Evolutionary conservation across 805 yeast species (phyloP), one percentile per base, ranked within the genome.

Genomic region (Hyphopichia homilentoma): DNA sequence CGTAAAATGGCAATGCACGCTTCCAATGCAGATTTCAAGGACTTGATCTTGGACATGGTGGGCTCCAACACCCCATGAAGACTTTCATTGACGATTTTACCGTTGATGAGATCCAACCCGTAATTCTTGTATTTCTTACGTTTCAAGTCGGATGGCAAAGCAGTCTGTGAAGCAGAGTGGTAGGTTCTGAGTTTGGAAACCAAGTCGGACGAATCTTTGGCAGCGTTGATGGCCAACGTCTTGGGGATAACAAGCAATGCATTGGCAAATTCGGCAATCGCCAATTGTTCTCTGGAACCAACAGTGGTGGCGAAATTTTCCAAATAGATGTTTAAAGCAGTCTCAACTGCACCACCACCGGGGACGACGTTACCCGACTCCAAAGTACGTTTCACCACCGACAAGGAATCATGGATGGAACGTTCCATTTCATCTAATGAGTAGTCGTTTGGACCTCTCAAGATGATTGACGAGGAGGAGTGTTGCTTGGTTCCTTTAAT

Each of bases 291-390:
- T 53, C 98, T 79, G 13, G 96, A 86, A 3, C 97, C 97, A 32
- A 93, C 90, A 1, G 97, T 88, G 6, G 97, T 93, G 30, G 98
- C 98, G 61, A 93, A 93, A 58, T 86, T 90, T 61, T 93, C 98
- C 57, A 93, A 70, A 59, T 86, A 93, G 33, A 93, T 88, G 66
- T 88, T 89, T 54, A 93, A 73, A 2, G 97, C 97, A 32, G 95
- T 75, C 65, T 93, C 99, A 21, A 93, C 98, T n/a, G 95, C 94
- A 40, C 99, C 99, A 44, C 99, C 99, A 40, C 99, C 99, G 26
- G 98, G 97, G 5, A 93, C 98, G 36, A 94, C 89, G 45, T 75
- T 65, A 14, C 97, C 97, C 51, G 90, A 79, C 62, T 93, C 98
- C 45, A 94, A 73, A 8, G 97, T 88, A 57, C 98, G 80, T 68